Conservation (phyloP, 2,329 filamentous ascomycete species). For the Diaporthe ampelina region DNA sequence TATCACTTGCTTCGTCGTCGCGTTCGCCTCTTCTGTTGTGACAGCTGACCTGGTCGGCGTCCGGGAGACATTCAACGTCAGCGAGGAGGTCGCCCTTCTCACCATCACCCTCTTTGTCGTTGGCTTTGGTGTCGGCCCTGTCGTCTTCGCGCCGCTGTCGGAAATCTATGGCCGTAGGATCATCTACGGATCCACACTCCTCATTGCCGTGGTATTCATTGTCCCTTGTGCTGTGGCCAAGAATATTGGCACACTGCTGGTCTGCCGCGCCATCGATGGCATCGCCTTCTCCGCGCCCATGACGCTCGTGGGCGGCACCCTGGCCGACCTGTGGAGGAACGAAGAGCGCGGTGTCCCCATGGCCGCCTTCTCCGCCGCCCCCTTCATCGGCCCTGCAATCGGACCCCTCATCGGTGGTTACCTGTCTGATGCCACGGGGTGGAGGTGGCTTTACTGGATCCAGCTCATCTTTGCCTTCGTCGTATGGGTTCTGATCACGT, state of each 20-base stretch:
- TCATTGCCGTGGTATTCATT: slow-evolving; percentile 81
- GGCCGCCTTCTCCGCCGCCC: slow-evolving; percentile 87
- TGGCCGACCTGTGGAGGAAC: slow-evolving; percentile 87
- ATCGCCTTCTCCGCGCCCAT: slow-evolving; percentile 89
- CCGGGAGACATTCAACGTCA: slow-evolving; percentile 74
- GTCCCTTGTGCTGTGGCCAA: slow-evolving; percentile 83
- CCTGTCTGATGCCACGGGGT: slow-evolving; percentile 76
- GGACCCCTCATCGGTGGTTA: slow-evolving; percentile 84
- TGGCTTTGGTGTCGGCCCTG: slow-evolving; percentile 85
- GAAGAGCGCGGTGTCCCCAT: slow-evolving; percentile 90
- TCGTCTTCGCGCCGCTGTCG: slow-evolving; percentile 83
- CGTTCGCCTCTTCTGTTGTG: slow-evolving; percentile 80
- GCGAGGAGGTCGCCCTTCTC: slow-evolving; percentile 79
- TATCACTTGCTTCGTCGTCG: slow-evolving; percentile 80
- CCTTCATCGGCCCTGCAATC: slow-evolving; percentile 85
- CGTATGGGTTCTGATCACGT: slow-evolving; percentile 82
- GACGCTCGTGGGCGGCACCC: slow-evolving; percentile 85
- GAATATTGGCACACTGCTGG: slow-evolving; percentile 82
- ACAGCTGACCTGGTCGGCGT: slow-evolving; percentile 81
- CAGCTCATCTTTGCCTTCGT: slow-evolving; percentile 81
- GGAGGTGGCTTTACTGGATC: slow-evolving; percentile 91
- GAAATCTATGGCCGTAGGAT: slow-evolving; percentile 80
- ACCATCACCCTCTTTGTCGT: slow-evolving; percentile 84
- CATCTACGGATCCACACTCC: slow-evolving; percentile 78
- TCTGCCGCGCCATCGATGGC: slow-evolving; percentile 83